Base-by-base conservation (phyloP, 257 asterid species). In the Ilex asprella region DNA sequence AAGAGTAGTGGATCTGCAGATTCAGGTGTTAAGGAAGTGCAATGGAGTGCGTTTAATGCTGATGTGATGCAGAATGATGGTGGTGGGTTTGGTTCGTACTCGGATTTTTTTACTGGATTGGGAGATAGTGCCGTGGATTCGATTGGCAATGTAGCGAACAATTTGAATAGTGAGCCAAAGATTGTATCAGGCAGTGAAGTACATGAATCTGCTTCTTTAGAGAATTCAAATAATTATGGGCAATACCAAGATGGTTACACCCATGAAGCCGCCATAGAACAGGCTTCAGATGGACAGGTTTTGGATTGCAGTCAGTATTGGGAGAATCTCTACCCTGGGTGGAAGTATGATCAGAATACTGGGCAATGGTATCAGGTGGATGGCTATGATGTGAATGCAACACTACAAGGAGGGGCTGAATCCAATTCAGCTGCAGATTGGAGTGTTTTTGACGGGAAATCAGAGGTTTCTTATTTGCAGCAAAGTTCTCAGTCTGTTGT, bases 251-350 rank as follows among this genome's bases (percentile, higher is more conserved):
- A 75, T 44, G 78, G 70, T 52, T 68, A 66, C 59, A 67, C 31
- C 55, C 31, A 70, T 76, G 81, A 68, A 52, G 61, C 68, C 12
- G 74, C 76, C 7, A 64, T 80, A 7, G 85, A 86, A 39, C 85
- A 74, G 78, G 77, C 65, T 49, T 52, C 77, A 15, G 75, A 44
- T 58, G 68, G 55, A 15, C 76, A 78, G 74, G 86, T 83, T 71
- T 30, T 67, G 76, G 83, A 78, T 66, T 81, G 80, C 76, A 74
- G 70, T 47, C 80, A 85, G 69, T 81, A 85, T 70, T 82, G 95
- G 95, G 99, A 93, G 69, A 83, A 64, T 65, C 89, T 73, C 35
- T 89, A 89, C 79, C 96, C 99, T 0, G 97, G 99, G 39, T 93
- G 99, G 99, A 89, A 79, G 74, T 78, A 69, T 72, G 91, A 93